Percentiles rank a stretch among this genome's conserved stretches.
Conservation (phyloP, 2,329 filamentous ascomycete species). For the Pseudogymnoascus sp. region DNA sequence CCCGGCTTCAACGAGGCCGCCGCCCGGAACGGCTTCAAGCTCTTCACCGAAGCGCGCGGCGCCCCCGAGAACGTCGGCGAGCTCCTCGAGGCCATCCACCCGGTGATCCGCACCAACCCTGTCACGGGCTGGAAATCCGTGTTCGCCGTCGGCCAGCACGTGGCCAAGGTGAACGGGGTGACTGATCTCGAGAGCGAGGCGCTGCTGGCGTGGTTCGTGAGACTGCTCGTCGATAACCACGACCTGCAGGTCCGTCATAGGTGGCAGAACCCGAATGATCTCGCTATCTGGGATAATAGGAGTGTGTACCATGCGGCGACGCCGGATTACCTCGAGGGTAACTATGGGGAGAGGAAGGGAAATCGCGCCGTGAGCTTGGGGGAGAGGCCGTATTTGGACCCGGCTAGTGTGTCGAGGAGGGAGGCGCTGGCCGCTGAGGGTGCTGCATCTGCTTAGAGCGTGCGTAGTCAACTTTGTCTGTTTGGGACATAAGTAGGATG, state of each 20-base stretch:
- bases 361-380: slow-evolving; percentile 43
- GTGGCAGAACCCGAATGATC: slow-evolving; percentile 31
- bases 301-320: slow-evolving; percentile 47
- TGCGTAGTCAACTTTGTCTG: not conserved
- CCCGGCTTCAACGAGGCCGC: slow-evolving; percentile 44
- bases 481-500: not conserved
- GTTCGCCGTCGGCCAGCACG: slow-evolving; percentile 45
- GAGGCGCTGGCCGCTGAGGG: slow-evolving; percentile 30
- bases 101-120: slow-evolving; percentile 49
- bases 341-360: slow-evolving; percentile 38
- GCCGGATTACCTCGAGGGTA: slow-evolving; percentile 39
- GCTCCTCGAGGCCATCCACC: slow-evolving; percentile 43
- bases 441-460: not conserved
- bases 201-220: slow-evolving; percentile 45
- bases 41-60: slow-evolving; percentile 41
- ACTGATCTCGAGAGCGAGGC: slow-evolving; percentile 39
- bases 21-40: slow-evolving; percentile 35
- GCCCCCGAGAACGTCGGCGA: slow-evolving; percentile 44
- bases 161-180: slow-evolving; percentile 43
- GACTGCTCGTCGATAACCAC: slow-evolving; percentile 46
- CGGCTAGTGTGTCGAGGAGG: slow-evolving; percentile 36
- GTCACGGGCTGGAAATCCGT: slow-evolving; percentile 51
- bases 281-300: slow-evolving; percentile 51
- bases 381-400: slow-evolving; percentile 44
- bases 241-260: slow-evolving; percentile 42